A percentile compares a stretch with the other conserved stretches of the same genome.
Conservation (phyloP, 1,139 yeast genomes). For the Suhomyces kunorum region DNA sequence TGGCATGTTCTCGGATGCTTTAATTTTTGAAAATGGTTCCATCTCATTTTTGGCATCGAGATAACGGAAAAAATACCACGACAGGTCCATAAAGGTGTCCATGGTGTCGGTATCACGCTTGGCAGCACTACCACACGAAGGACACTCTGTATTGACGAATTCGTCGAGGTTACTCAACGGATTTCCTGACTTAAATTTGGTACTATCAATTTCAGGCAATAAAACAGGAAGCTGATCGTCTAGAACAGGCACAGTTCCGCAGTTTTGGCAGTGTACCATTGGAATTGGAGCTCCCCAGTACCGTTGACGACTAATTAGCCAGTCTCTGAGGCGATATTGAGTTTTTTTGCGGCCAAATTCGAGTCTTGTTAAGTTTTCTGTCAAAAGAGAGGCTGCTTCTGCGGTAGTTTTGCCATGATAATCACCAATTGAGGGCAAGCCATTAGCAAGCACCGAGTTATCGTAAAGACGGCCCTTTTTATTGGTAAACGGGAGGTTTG, state of each 20-base stretch:
- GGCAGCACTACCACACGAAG: slow-evolving; percentile 74
- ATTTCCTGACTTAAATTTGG: slow-evolving; percentile 57
- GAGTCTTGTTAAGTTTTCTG: slow-evolving; percentile 38
- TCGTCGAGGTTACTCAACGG: slow-evolving; percentile 69
- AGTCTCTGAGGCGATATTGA: slow-evolving; percentile 76
- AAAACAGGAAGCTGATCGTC: slow-evolving; percentile 79
- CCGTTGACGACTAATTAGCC: slow-evolving; percentile 92
- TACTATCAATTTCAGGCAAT: slow-evolving; percentile 57
- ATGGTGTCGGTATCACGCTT: slow-evolving; percentile 93
- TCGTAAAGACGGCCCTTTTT: slow-evolving; percentile 57
- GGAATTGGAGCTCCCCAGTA: slow-evolving; percentile 99
- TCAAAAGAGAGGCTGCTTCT: slow-evolving; percentile 56
- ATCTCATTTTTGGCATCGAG: slow-evolving; percentile 66
- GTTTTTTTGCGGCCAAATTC: slow-evolving; percentile 50
- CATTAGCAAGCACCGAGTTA: slow-evolving; percentile 24
- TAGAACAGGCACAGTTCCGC: slow-evolving; percentile 93
- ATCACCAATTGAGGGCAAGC: slow-evolving; percentile 42
- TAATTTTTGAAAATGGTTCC: slow-evolving; percentile 52
- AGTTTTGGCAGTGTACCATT: slow-evolving; percentile 75
- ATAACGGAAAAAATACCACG: slow-evolving; percentile 92
- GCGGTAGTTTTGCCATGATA: slow-evolving; percentile 50
- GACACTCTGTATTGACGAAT: slow-evolving; percentile 78
- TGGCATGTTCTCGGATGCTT: slow-evolving; percentile 66
- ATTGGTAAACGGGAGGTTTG: slow-evolving; percentile 44
- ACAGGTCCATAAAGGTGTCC: slow-evolving; percentile 98